Evolutionary conservation across 78 protist genomes (phyloP).

Genomic region (Dictyostelium discoideum): dicty_2.7 NC_007088.5:30501-31000

Average conservation of each 20-base stretch:
- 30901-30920: conserved; percentile 52
- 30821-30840: conserved; percentile 76
- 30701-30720: conserved; percentile 35
- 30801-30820: conserved; percentile 51
- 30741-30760: conserved; percentile 87
- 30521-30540: too few relatives aligned
- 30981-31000: conserved; percentile 37
- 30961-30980: conserved; percentile 82
- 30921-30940: conserved; percentile 76
- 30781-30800: conserved; percentile 86
- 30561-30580: too few relatives aligned
- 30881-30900: conserved; percentile 41
- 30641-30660: too few relatives aligned
- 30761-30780: conserved; percentile 84
- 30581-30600: too few relatives aligned
- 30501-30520: too few relatives aligned
- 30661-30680: neutral
- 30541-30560: too few relatives aligned
- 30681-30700: conserved; percentile 2
- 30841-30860: conserved; percentile 87
- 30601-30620: too few relatives aligned
- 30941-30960: conserved; percentile 77
- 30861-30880: conserved; percentile 87
- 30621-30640: too few relatives aligned
- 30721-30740: conserved; percentile 48